These are phyloP conservation scores for Scolecobasidium constrictum DNA, from an alignment of 2,329 filamentous ascomycete genomes.

Conservation along the genomic window DNA sequence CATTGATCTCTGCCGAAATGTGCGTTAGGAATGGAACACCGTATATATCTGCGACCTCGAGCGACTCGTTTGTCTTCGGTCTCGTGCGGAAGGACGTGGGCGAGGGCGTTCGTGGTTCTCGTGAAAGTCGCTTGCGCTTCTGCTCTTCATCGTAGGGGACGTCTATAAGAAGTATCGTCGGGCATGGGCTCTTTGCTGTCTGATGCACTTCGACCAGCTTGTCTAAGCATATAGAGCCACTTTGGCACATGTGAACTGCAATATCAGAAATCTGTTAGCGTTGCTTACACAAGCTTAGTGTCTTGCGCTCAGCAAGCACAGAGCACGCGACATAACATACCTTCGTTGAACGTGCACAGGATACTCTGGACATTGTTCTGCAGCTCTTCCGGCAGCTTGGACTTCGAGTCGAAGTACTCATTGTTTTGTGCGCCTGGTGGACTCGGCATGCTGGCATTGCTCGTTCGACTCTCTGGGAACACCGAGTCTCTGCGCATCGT, in stretches of 20 bases:
- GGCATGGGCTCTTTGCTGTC: slow-evolving; percentile 22
- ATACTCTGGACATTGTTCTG: slow-evolving; percentile 28
- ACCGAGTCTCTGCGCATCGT: slow-evolving; percentile 19
- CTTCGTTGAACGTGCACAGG: slow-evolving; percentile 30
- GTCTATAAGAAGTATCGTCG: slow-evolving; percentile 31
- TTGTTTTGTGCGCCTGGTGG: too few species aligned
- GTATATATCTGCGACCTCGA: slow-evolving; percentile 30
- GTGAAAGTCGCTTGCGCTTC: slow-evolving; percentile 27
- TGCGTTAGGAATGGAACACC: slow-evolving; percentile 31
- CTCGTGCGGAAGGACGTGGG: slow-evolving; percentile 21
- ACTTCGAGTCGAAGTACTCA: slow-evolving; percentile 24
- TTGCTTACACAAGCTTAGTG: slow-evolving; percentile 6
- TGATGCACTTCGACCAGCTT: slow-evolving; percentile 21
- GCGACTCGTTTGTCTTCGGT: slow-evolving; percentile 18
- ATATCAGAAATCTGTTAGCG: slow-evolving; percentile 5
- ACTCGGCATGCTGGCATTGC: slow-evolving; percentile 12
- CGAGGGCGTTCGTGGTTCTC: slow-evolving; percentile 29
- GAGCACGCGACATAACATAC: slow-evolving; percentile 16
- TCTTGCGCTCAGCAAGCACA: slow-evolving; percentile 14
- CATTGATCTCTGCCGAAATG: slow-evolving; percentile 30
- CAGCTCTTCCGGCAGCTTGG: slow-evolving; percentile 22
- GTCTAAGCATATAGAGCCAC: slow-evolving; percentile 26
- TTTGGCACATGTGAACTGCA: slow-evolving; percentile 28
- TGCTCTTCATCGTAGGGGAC: slow-evolving; percentile 32
- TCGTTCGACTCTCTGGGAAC: neutral